Evolutionary conservation across 2,329 filamentous ascomycete genomes (phyloP).

Genomic region (Alternaria triticina): DNA sequence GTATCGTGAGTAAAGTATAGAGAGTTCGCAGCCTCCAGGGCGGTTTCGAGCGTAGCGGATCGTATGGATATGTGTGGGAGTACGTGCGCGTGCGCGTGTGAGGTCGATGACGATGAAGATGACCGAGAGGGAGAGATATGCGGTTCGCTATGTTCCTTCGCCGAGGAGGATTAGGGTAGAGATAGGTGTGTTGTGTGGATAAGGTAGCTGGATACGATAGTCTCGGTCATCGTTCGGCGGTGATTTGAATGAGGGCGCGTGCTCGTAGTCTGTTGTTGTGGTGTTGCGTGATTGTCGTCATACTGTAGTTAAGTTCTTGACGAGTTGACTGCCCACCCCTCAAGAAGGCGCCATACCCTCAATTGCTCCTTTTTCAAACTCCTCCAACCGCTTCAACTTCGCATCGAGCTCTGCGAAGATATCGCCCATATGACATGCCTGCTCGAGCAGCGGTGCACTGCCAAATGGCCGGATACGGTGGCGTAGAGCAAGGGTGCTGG

Average conservation of each 20-base stretch:
- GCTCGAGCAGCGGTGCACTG: slow-evolving; percentile 66
- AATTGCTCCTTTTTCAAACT: slow-evolving; percentile 39
- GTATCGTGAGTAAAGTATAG: neutral
- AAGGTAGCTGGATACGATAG: neutral
- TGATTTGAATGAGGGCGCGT: neutral
- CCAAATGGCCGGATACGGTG: slow-evolving; percentile 78
- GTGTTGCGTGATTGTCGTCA: neutral
- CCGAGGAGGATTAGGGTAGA: neutral
- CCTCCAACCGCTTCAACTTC: slow-evolving; percentile 68
- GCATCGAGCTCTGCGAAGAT: slow-evolving; percentile 68
- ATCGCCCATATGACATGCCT: slow-evolving; percentile 78
- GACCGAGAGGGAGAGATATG: neutral
- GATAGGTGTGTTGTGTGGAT: neutral
- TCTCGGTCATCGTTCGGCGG: neutral
- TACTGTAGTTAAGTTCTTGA: neutral
- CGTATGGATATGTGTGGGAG: neutral
- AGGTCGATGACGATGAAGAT: neutral
- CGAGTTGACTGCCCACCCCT: neutral
- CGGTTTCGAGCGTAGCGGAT: neutral
- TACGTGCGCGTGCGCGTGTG: neutral
- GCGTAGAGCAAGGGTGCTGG: slow-evolving; percentile 78
- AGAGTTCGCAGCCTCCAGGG: neutral
- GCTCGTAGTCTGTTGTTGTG: neutral
- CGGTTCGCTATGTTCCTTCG: neutral
- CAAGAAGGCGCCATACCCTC: slow-evolving; percentile 35